phyloP scores from a whole-genome alignment of 768 basidiomycete species.

The Candolleomyces efflorescens region DNA sequence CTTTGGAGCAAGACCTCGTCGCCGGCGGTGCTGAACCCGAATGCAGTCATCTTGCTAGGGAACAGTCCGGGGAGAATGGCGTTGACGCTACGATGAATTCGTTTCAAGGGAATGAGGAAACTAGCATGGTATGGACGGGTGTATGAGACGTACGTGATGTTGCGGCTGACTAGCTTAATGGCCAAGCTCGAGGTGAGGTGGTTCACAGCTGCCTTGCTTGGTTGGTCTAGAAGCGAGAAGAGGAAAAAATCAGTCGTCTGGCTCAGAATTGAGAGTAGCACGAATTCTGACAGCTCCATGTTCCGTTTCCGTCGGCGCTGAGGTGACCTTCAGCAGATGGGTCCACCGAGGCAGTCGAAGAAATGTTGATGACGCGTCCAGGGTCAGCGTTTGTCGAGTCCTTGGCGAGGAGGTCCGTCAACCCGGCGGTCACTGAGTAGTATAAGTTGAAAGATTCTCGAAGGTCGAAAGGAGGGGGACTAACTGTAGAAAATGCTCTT shows the following conservation, averaged over 20 bases:
- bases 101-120: background rate
- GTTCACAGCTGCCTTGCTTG: slow-evolving; percentile 86
- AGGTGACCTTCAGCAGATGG: slow-evolving; percentile 48
- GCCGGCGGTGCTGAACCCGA: slow-evolving; percentile 52
- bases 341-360: slow-evolving; percentile 59
- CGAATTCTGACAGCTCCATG: slow-evolving; percentile 71
- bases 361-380: slow-evolving; percentile 78
- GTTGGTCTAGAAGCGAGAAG: slow-evolving; percentile 47
- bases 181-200: slow-evolving; percentile 75
- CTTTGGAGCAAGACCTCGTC: slow-evolving; percentile 44
- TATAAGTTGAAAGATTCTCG: background rate
- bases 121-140: too few species aligned
- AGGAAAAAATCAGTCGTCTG: background rate
- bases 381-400: slow-evolving; percentile 61
- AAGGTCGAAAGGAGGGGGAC: slow-evolving; percentile 17
- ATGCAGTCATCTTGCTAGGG: slow-evolving; percentile 84
- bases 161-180: slow-evolving; percentile 51
- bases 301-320: slow-evolving; percentile 54
- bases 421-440: slow-evolving; percentile 46
- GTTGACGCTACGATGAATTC: slow-evolving; percentile 54
- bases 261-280: too few species aligned
- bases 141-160: slow-evolving; percentile 56
- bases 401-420: slow-evolving; percentile 64
- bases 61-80: slow-evolving; percentile 81
- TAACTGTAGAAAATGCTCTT: slow-evolving; percentile 81